These are phyloP conservation scores for Neofusicoccum sp. DNA, from an alignment of 2,329 filamentous ascomycete genomes.

Conservation along the genomic window DNA sequence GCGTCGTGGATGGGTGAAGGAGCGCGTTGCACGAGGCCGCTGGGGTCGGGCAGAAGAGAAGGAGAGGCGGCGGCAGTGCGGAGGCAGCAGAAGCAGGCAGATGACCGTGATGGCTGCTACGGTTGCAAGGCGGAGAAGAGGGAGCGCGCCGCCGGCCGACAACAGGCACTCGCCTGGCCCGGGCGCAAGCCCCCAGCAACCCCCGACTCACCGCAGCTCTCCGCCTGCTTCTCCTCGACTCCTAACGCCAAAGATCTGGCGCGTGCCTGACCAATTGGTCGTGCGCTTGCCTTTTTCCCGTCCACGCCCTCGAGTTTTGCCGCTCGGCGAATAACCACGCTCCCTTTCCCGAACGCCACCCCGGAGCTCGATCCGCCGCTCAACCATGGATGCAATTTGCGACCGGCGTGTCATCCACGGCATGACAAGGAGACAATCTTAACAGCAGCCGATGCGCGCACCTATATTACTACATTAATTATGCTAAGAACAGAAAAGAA, in stretches of 20 bases:
- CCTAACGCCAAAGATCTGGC: neutral
- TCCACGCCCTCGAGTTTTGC: neutral
- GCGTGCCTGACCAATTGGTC: neutral
- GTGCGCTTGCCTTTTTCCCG: neutral
- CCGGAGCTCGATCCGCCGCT: neutral
- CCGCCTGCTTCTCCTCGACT: neutral
- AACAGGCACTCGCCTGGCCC: neutral
- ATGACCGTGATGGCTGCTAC: slow-evolving; percentile 5
- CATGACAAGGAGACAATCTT: neutral
- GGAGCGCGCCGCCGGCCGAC: neutral
- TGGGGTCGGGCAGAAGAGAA: neutral
- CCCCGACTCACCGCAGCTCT: neutral
- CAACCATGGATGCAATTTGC: neutral
- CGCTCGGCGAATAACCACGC: neutral
- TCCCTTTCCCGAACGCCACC: neutral
- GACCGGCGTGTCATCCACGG: neutral
- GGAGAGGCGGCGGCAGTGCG: slow-evolving; percentile 2
- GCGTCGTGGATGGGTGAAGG: neutral
- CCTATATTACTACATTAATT: neutral
- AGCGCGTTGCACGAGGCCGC: slow-evolving; percentile 2
- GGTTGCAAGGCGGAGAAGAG: neutral
- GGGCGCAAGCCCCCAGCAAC: neutral
- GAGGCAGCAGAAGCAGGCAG: slow-evolving; percentile 3
- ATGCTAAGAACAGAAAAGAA: neutral
- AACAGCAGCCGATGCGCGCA: neutral